Evolutionary conservation across 495 filamentous ascomycete species (phyloP).

Genomic region (Trichoderma erinaceum): DNA sequence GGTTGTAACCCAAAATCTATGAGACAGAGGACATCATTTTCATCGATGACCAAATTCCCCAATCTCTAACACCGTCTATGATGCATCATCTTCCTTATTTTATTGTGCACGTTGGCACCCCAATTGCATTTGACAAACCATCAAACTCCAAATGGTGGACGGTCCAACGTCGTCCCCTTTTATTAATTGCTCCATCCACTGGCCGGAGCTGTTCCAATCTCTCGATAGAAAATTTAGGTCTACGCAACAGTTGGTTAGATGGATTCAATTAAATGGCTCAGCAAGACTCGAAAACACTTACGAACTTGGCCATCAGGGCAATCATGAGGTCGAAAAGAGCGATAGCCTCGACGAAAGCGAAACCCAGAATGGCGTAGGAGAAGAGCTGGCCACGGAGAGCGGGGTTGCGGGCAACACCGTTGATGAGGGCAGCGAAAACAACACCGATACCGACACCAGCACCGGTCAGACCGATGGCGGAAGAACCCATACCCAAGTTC

Average conservation of each 20-base stretch:
- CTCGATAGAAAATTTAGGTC: constrained; percentile 15
- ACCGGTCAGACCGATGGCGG: constrained; percentile 84
- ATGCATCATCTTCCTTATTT: constrained; percentile 13
- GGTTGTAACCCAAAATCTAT: constrained; percentile 7
- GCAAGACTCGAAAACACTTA: constrained; percentile 30
- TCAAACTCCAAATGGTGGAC: constrained; percentile 11
- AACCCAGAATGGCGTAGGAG: constrained; percentile 89
- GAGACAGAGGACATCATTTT: constrained; percentile 11
- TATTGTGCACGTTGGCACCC: constrained; percentile 9
- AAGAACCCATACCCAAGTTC: constrained; percentile 80
- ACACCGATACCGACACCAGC: constrained; percentile 90
- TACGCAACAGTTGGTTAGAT: neutral
- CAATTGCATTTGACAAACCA: constrained; percentile 14
- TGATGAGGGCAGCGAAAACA: constrained; percentile 81
- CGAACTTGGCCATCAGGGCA: constrained; percentile 80
- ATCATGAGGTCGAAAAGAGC: constrained; percentile 92
- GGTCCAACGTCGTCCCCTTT: constrained; percentile 13
- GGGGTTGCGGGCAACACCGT: constrained; percentile 82
- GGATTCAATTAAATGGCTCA: neutral
- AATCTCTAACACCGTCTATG: constrained; percentile 14
- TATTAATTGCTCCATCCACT: constrained; percentile 13
- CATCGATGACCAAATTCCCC: constrained; percentile 9
- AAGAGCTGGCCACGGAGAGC: constrained; percentile 85
- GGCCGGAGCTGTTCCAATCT: constrained; percentile 13
- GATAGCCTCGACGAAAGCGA: constrained; percentile 90